Base-by-base conservation (phyloP, 306 rosid species). In the Corylus avellana region DNA sequence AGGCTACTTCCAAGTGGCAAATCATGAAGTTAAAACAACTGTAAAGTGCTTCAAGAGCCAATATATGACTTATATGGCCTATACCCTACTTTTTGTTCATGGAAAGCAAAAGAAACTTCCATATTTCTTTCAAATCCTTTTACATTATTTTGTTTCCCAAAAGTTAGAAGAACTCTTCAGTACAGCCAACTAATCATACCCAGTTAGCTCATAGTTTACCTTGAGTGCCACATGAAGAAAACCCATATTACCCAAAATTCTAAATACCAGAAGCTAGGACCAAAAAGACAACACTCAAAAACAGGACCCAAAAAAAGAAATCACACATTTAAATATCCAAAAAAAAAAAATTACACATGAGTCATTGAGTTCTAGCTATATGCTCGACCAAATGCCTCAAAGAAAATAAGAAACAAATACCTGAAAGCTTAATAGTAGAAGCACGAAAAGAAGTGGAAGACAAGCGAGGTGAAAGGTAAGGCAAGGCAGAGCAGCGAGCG, bases 391-490 rank as follows among this genome's bases (percentile, higher is more conserved):
- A 77, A 67, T 42, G 73, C 79, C 84, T 51, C 14, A 53, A 7
- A 73, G 78, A 56, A 66, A 49, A 48, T 7, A 13, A 5, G 46
- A 25, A 35, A 32, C 8, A 7, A 12, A 22, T 69, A 95, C 98
- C 99, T 81, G 89, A 67, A 55, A 83, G 83, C 81, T 84, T 90
- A 74, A 85, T 63, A 71, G 86, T 68, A 71, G 87, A 79, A 71
- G 89, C 8, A 44, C 87, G 81, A 78, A 87, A 86, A 74, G 89
- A 69, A 2, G 91, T 53, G 55, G 88, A 76, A 59, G 89, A 83
- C 79, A 86, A n/a, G 51, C 97, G 96, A 80, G 97, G 85, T 16
- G 97, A 94, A 44, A 96, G 96, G 73, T 39, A 79, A 61, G 96
- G 98, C 83, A 85, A 78, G 72, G 93, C 91, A 71, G 93, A 87